These are phyloP conservation scores for Botryotinia calthae DNA, from an alignment of 2,329 filamentous ascomycete genomes.

Conservation along the genomic window DNA sequence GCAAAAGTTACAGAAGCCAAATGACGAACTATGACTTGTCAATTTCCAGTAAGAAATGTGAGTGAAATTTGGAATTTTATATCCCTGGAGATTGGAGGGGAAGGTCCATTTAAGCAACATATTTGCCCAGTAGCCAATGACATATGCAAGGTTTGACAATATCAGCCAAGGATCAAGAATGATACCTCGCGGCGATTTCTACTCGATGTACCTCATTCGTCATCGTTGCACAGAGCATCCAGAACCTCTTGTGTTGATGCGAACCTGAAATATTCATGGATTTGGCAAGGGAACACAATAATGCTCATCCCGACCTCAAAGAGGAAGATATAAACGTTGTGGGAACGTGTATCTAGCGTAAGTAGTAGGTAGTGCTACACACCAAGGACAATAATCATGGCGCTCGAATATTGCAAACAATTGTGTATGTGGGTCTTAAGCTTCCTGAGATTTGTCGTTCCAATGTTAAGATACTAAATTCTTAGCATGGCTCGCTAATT, in stretches of 20 bases:
- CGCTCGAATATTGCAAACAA: not conserved
- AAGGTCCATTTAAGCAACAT: not conserved
- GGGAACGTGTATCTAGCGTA: not conserved
- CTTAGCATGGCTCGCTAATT: slow-evolving; percentile 13
- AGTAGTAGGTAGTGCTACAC: not conserved
- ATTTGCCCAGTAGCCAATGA: not conserved
- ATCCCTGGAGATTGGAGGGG: not conserved
- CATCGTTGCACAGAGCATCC: not conserved
- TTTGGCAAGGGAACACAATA: not conserved
- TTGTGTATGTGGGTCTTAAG: not conserved
- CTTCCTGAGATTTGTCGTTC: not conserved
- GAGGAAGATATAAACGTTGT: not conserved
- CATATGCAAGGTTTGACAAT: not conserved
- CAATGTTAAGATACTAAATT: not conserved
- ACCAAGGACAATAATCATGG: not conserved
- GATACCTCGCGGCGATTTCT: not conserved
- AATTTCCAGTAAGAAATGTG: not conserved
- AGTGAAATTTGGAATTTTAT: not conserved
- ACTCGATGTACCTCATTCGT: slow-evolving; percentile 2
- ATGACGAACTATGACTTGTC: slow-evolving; percentile 1
- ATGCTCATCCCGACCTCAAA: not conserved
- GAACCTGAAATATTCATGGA: not conserved
- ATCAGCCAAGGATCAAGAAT: not conserved
- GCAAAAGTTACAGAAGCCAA: slow-evolving; percentile 11
- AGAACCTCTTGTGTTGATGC: not conserved